A percentile compares a stretch with the other conserved stretches of the same genome.
These are phyloP conservation scores for Agrostemma githago DNA, from an alignment of 148 eudicot genomes.

Conservation along the genomic window DNA sequence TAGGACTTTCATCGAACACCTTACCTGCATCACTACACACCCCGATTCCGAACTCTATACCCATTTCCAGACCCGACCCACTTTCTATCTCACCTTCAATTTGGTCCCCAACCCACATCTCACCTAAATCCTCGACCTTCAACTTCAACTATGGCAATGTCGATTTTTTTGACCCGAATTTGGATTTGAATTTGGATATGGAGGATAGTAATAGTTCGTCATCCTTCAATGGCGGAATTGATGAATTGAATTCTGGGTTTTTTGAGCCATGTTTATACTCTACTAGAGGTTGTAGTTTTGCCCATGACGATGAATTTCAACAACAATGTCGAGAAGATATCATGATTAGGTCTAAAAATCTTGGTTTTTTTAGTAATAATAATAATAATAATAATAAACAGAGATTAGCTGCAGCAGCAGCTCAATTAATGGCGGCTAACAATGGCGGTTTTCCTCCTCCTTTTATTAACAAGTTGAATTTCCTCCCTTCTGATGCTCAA, in stretches of 20 bases:
- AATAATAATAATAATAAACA: conserved; percentile 30
- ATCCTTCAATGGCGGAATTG: conserved; percentile 49
- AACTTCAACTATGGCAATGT: not conserved
- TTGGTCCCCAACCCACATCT: conserved; percentile 45
- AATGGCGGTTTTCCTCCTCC: conserved; percentile 38
- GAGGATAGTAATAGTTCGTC: conserved; percentile 29
- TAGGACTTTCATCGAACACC: conserved; percentile 42
- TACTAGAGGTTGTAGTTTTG: conserved; percentile 63
- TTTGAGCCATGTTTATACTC: conserved; percentile 66
- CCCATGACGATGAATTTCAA: conserved; percentile 54
- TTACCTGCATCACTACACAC: conserved; percentile 32
- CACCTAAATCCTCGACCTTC: conserved; percentile 28
- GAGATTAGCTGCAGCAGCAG: conserved; percentile 54
- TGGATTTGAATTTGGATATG: conserved; percentile 28
- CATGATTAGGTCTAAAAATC: conserved; percentile 39
- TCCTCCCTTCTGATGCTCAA: conserved; percentile 53
- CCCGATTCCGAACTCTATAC: conserved; percentile 33
- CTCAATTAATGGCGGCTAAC: conserved; percentile 42
- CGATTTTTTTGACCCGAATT: conserved; percentile 42
- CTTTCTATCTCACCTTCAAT: conserved; percentile 40
- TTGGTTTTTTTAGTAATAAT: conserved; percentile 22
- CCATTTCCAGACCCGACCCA: conserved; percentile 48
- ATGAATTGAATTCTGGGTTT: conserved; percentile 35
- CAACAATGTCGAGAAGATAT: conserved; percentile 49
- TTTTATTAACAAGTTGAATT: conserved; percentile 44